phyloP scores from a whole-genome alignment of 2,329 filamentous ascomycete species.

The Plenodomus lindquistii region DNA sequence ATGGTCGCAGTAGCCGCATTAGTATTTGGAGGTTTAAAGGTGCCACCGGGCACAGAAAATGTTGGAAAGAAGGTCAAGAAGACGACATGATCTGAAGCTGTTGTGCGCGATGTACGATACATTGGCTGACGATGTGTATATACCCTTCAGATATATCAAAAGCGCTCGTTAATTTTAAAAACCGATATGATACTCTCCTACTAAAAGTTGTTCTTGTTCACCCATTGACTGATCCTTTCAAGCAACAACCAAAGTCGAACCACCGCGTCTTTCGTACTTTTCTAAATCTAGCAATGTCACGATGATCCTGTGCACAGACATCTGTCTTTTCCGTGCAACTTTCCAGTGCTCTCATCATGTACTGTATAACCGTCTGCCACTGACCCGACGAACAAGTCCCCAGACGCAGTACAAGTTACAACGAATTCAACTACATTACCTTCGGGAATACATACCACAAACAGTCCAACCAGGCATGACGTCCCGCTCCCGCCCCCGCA shows the following conservation, averaged over 20 bases:
- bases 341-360: not conserved
- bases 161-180: no score
- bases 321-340: not conserved
- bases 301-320: not conserved
- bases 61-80: constrained; percentile 30
- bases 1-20: constrained; percentile 74
- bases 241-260: no score
- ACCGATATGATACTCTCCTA: no score
- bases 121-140: not conserved
- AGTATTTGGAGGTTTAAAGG: constrained; percentile 72
- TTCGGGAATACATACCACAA: not conserved
- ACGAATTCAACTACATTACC: not conserved
- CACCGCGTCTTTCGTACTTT: not conserved
- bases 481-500: not conserved
- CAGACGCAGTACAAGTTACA: not conserved
- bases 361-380: not conserved
- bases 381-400: not conserved
- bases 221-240: no score
- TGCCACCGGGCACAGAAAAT: constrained; percentile 55
- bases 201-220: no score
- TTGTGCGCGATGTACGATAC: not conserved
- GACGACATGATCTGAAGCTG: not conserved
- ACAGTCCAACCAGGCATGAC: not conserved
- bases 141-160: not conserved
- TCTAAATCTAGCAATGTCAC: not conserved